Percentiles rank a stretch among this genome's conserved stretches.
Evolutionary conservation across 2,329 filamentous ascomycete genomes (phyloP).

Genomic region (Colletotrichum sp.): DNA sequence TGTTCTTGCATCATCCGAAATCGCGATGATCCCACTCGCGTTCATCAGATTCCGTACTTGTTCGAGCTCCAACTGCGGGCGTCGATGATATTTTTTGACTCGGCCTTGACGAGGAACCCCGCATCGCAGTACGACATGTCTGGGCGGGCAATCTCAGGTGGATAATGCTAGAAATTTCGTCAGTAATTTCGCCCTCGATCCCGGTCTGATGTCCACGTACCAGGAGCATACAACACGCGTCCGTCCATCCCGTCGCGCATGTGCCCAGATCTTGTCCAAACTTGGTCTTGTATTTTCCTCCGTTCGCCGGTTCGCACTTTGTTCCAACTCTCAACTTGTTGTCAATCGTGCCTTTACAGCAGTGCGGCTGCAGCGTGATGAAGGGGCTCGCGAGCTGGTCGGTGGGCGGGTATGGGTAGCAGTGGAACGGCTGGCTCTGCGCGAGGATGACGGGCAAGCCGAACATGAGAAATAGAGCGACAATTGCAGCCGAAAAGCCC

Average conservation of each 20-base stretch:
- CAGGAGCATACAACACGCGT: constrained; percentile 21
- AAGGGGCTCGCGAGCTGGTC: constrained; percentile 9
- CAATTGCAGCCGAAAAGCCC: neutral
- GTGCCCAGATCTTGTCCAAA: constrained; percentile 20
- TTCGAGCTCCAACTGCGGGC: neutral
- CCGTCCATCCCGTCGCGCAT: constrained; percentile 9
- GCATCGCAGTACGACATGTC: constrained; percentile 16
- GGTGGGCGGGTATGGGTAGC: constrained; percentile 12
- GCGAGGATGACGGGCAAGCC: constrained; percentile 16
- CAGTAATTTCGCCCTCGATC: neutral
- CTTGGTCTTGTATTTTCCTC: constrained; percentile 16
- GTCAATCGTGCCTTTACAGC: constrained; percentile 14
- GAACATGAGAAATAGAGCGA: neutral
- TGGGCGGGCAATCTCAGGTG: constrained; percentile 12
- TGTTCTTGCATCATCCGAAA: neutral
- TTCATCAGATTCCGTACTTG: neutral
- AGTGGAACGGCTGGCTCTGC: constrained; percentile 18
- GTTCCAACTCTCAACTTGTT: constrained; percentile 8
- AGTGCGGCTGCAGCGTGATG: constrained; percentile 14
- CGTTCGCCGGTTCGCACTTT: constrained; percentile 3
- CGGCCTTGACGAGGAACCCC: constrained; percentile 13
- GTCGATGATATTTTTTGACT: constrained; percentile 2
- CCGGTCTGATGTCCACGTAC: neutral
- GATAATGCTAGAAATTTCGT: constrained; percentile 9
- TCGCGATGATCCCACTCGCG: neutral